These are phyloP conservation scores for Cercospora berteroae DNA, from an alignment of 2,329 filamentous ascomycete genomes.

Conservation along the genomic window DNA sequence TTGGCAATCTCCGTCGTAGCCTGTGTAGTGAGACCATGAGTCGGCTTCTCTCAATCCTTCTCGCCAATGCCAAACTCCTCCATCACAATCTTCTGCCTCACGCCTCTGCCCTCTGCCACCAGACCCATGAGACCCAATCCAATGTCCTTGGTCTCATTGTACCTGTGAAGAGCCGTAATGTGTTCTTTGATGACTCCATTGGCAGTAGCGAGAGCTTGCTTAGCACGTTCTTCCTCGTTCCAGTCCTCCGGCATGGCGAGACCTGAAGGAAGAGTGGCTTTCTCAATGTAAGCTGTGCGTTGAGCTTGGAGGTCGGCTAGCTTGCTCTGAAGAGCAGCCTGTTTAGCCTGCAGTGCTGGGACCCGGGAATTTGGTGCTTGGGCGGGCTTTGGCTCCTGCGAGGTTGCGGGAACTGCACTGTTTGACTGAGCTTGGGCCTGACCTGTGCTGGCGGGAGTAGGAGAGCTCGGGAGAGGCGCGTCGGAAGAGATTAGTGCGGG, in stretches of 20 bases:
- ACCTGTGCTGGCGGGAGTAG: conserved; percentile 11
- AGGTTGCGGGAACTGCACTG: background rate
- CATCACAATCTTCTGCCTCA: conserved; percentile 52
- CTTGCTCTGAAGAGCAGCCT: conserved; percentile 48
- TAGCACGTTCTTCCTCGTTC: conserved; percentile 25
- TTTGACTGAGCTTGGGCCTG: background rate
- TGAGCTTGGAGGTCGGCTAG: conserved; percentile 49
- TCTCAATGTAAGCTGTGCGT: conserved; percentile 38
- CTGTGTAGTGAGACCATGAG: background rate
- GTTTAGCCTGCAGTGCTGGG: conserved; percentile 27
- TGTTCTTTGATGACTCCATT: conserved; percentile 59
- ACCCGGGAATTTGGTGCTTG: conserved; percentile 23
- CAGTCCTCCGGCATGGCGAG: conserved; percentile 30
- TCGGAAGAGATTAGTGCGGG: conserved; percentile 10
- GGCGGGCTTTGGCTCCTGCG: background rate
- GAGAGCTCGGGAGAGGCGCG: conserved; percentile 19
- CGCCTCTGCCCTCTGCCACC: conserved; percentile 63
- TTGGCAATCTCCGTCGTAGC: background rate
- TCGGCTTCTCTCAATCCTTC: conserved; percentile 41
- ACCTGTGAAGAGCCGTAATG: conserved; percentile 64
- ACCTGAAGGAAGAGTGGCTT: conserved; percentile 30
- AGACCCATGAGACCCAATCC: conserved; percentile 65
- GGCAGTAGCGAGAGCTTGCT: conserved; percentile 43
- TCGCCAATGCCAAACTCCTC: conserved; percentile 48
- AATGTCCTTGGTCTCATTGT: conserved; percentile 70